Evolutionary conservation across 2,329 filamentous ascomycete species (phyloP).

Genomic region (Clonostachys rhizophaga): DNA sequence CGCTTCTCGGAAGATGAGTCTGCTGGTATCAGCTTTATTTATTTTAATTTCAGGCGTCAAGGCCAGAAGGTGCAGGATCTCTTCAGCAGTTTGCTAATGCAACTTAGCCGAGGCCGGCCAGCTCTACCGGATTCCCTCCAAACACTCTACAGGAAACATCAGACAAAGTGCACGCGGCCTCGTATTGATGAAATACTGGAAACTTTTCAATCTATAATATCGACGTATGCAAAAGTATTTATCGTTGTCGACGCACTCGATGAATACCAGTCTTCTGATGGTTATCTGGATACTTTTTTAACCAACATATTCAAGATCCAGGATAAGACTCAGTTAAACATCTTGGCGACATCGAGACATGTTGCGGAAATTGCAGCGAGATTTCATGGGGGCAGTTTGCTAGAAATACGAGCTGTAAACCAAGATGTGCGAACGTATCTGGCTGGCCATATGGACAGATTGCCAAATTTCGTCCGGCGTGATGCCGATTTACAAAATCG

Average conservation of each 20-base stretch:
- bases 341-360: conserved; percentile 13
- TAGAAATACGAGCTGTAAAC: conserved; percentile 8
- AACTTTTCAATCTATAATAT: conserved; percentile 1
- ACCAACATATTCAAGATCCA: conserved; percentile 2
- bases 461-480: not conserved
- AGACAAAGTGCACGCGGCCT: not conserved
- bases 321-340: not conserved
- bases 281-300: not conserved
- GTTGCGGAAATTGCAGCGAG: conserved; percentile 5
- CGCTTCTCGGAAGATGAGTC: conserved; percentile 9
- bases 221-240: conserved; percentile 2
- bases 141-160: conserved; percentile 16
- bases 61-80: conserved; percentile 26
- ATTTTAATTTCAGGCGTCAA: conserved; percentile 33
- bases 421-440: conserved; percentile 9
- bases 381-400: not conserved
- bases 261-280: conserved; percentile 4
- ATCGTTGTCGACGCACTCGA: conserved; percentile 16
- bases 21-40: conserved; percentile 37
- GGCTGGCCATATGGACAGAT: not conserved
- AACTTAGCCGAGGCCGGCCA: conserved; percentile 18
- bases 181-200: not conserved
- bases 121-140: conserved; percentile 17
- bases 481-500: conserved; percentile 1
- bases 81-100: conserved; percentile 25